These are phyloP conservation scores for Beverwykella pulmonaria DNA, from an alignment of 495 filamentous ascomycete species.

Conservation along the genomic window DNA sequence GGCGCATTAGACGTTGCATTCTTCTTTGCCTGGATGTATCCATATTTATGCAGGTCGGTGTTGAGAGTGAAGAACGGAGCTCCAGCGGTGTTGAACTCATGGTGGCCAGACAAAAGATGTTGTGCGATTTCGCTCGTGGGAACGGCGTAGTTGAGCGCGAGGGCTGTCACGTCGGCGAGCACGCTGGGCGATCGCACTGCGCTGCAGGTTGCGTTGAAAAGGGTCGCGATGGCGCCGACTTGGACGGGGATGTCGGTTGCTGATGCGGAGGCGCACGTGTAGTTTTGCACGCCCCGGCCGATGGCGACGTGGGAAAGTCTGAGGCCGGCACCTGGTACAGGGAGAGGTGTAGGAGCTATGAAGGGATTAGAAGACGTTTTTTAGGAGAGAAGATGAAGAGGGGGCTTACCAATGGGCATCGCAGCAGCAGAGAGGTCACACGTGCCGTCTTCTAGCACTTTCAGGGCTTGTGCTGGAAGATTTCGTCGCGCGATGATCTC, in stretches of 20 bases:
- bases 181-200: conserved; percentile 67
- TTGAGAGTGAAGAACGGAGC: conserved; percentile 81
- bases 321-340: conserved; percentile 59
- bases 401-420: conserved; percentile 25
- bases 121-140: conserved; percentile 48
- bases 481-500: background rate
- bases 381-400: background rate
- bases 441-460: conserved; percentile 21
- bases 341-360: conserved; percentile 52
- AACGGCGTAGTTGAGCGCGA: conserved; percentile 59
- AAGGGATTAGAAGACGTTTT: background rate
- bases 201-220: conserved; percentile 86
- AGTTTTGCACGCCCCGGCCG: conserved; percentile 90
- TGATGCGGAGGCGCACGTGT: conserved; percentile 71
- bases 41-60: conserved; percentile 54
- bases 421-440: conserved; percentile 18
- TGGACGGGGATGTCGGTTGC: conserved; percentile 59
- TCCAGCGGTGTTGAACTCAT: conserved; percentile 69
- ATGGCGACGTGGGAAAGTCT: conserved; percentile 74
- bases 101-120: conserved; percentile 70
- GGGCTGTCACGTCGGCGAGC: conserved; percentile 55
- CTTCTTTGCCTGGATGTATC: conserved; percentile 64
- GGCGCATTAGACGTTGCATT: conserved; percentile 60
- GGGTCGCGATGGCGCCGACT: conserved; percentile 76
- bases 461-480: conserved; percentile 1